Base-by-base conservation (phyloP, 2,329 filamentous ascomycete genomes). In the Didymella pomorum region DNA sequence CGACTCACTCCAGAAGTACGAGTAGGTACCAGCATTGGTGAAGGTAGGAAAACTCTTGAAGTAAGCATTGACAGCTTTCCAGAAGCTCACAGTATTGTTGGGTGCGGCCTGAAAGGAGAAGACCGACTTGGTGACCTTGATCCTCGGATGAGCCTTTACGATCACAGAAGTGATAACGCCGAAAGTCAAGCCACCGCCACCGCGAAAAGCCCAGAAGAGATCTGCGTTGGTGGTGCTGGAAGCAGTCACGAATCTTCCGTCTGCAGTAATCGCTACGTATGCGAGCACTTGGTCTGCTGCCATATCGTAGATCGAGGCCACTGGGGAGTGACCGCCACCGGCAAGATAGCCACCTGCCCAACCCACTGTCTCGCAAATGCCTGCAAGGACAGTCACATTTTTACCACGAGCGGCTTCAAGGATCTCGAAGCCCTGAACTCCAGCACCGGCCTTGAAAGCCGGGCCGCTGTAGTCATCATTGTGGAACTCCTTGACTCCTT, bases 341-440 rank as follows among this genome's bases (percentile, higher is more conserved):
- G 78, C 76, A 23, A 77, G 72, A 56, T 79, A 81, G 1, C 79
- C 79, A n/a, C 79, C 79, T 10, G 66, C 76, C 60, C 76, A 75
- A 23, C 75, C 76, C 21, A 79, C 76, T 51, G 75, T 76, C 69
- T 73, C 31, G 16, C 31, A 35, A n/a, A 35, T 35, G 16, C 31
- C 31, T n/a, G 31, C 31, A 35, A 35, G 31, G 31, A 35, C 31
- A n/a, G 31, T 35, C n/a, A 35, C 31, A 35, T 35, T 16, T 14
- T 35, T 35, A 7, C 18, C 16, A 8, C 31, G 31, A 8, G 31
- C 31, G 16, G 31, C 31, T 11, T 35, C 16, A n/a, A 35, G 31
- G 5, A 35, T 35, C 31, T 76, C 75, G 29, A 71, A 62, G 12
- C 69, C 73, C 41, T 77, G 75, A 4, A 77, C 66, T 33, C 74